Base-by-base conservation (phyloP, 2,329 filamentous ascomycete genomes). In the Aspergillus udagawae region DNA sequence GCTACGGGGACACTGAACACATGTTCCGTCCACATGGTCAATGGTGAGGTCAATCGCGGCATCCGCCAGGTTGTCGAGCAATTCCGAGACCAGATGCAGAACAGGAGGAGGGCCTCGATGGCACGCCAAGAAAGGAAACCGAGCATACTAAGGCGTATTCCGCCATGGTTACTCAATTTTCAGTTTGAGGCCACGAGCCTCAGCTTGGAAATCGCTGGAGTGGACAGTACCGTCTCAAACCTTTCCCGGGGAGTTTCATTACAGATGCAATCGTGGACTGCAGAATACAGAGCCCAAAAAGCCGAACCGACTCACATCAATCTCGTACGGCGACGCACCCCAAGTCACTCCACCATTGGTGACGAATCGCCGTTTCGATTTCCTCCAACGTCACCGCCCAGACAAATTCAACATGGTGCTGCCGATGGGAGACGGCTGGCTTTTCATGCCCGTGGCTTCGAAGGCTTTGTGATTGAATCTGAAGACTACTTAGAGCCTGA, bases 1-100 rank as follows among this genome's bases (percentile, higher is more conserved):
- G 85, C 88, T 10, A 88, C 85, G 51, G 92, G 90, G 21, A 91
- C 86, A 60, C 78, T 97, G 2, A 90, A 96, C 69, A 95, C 91
- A 0, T 92, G 95, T 63, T 90, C 91, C 1, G 82, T 96, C 51
- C 94, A 92, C 68, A 88, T 99, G 80, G 87, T 97, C 8, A 87
- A 93, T 23, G 88, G 91, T 5, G 94, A 99, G 69, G 96, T 99
- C 57, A 94, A 88, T 54, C 89, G 95, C 67, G 95, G 94, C 23
- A 82, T 99, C 32, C 90, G 90, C 25, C 91, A 97, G 71, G 97
- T 99, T 60, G 86, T 97, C 14, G 85, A 86, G 45, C 92, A 97
- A 68, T 81, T 97, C 53, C 85, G 88, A 48, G 85, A 85, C 29
- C 86, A 90, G 59, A 82, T 89, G 9, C 82, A 88, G 61, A 83